phyloP scores from a whole-genome alignment of 2,329 filamentous ascomycete species.

The Ambrosiella beaveri region DNA sequence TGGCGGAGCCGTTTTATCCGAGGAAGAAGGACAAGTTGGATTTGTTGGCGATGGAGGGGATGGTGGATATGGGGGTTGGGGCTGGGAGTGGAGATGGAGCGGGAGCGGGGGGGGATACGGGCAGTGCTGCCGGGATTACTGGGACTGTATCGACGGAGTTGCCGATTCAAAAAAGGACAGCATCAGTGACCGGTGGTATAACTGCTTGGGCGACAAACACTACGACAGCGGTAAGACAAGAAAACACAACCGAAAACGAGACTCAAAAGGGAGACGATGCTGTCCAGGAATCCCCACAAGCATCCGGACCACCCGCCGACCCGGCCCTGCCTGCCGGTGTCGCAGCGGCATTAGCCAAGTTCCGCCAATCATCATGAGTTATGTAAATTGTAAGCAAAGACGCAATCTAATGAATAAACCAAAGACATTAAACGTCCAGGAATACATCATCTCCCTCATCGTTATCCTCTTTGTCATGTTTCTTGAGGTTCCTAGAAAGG shows the following conservation, averaged over 20 bases:
- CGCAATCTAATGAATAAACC: too few species aligned
- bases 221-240: neutral
- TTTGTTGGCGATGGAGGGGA: constrained; percentile 5
- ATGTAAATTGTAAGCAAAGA: too few species aligned
- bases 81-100: neutral
- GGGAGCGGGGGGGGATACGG: neutral
- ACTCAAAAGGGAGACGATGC: neutral
- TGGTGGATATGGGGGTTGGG: neutral
- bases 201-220: too few species aligned
- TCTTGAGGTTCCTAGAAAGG: too few species aligned
- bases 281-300: too few species aligned
- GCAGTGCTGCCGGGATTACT: neutral
- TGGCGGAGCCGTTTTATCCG: constrained; percentile 70
- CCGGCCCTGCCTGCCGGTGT: constrained; percentile 36
- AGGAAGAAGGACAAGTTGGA: constrained; percentile 46
- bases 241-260: neutral
- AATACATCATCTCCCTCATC: too few species aligned
- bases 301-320: constrained; percentile 12
- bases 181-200: neutral
- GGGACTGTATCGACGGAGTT: neutral
- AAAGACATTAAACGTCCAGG: too few species aligned
- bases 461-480: too few species aligned
- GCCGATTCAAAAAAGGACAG: neutral
- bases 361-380: constrained; percentile 25
- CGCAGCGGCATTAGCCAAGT: constrained; percentile 41